phyloP scores from a whole-genome alignment of 2,329 filamentous ascomycete species.

The Lojkania enalia region DNA sequence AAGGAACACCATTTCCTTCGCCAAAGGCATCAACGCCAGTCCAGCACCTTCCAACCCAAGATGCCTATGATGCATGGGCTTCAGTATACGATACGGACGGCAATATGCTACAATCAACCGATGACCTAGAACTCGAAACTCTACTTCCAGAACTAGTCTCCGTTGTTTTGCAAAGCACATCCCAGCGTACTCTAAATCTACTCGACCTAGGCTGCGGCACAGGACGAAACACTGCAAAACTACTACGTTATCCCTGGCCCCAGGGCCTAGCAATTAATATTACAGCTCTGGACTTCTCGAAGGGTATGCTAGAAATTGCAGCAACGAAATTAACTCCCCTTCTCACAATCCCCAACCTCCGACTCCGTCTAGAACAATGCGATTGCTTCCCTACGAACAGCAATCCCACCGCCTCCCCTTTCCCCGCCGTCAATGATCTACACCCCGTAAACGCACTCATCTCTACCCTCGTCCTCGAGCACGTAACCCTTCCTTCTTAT shows the following conservation, averaged over 20 bases:
- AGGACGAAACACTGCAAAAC: slow-evolving; percentile 62
- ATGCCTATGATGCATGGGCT: slow-evolving; percentile 57
- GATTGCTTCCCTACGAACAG: slow-evolving; percentile 35
- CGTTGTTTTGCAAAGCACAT: slow-evolving; percentile 21
- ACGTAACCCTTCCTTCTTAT: slow-evolving; percentile 57
- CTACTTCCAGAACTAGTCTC: slow-evolving; percentile 56
- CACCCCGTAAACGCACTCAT: slow-evolving; percentile 53
- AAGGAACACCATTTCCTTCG: slow-evolving; percentile 1
- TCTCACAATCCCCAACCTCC: not conserved
- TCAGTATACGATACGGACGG: slow-evolving; percentile 66
- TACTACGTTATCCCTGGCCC: slow-evolving; percentile 45
- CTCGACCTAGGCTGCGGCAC: slow-evolving; percentile 70
- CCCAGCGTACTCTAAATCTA: slow-evolving; percentile 42
- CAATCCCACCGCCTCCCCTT: slow-evolving; percentile 23
- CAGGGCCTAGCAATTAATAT: slow-evolving; percentile 40
- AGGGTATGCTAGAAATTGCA: slow-evolving; percentile 59
- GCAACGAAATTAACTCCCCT: slow-evolving; percentile 36
- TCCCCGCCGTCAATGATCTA: slow-evolving; percentile 19
- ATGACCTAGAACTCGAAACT: slow-evolving; percentile 58
- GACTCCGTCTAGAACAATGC: slow-evolving; percentile 26
- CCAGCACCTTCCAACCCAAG: slow-evolving; percentile 44
- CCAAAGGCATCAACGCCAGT: slow-evolving; percentile 27
- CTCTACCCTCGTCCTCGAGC: slow-evolving; percentile 67
- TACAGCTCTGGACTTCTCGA: slow-evolving; percentile 60
- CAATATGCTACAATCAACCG: slow-evolving; percentile 68